A percentile compares a stretch with the other conserved stretches of the same genome.
These are phyloP conservation scores for Penicillium antarcticum DNA, from an alignment of 495 filamentous ascomycete genomes.

Conservation along the genomic window DNA sequence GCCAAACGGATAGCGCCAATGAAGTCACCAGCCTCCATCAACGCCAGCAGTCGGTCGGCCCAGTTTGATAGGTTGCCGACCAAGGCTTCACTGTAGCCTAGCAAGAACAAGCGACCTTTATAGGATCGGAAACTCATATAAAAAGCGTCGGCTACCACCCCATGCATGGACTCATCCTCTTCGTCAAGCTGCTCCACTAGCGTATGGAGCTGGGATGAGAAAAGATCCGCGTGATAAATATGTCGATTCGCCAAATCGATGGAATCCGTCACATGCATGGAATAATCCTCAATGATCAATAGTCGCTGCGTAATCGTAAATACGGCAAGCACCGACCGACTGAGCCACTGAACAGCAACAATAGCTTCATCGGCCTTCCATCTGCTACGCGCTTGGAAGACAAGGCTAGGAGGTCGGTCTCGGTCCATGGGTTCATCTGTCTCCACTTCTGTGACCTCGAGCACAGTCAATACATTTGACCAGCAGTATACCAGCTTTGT, in stretches of 20 bases:
- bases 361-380: constrained; percentile 96
- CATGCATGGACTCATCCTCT: constrained; percentile 85
- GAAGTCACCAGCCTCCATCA: constrained; percentile 94
- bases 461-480: constrained; percentile 90
- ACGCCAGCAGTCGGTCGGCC: constrained; percentile 92
- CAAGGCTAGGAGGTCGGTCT: constrained; percentile 68
- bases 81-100: constrained; percentile 86
- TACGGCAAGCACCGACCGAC: constrained; percentile 85
- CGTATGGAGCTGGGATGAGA: constrained; percentile 75
- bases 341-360: constrained; percentile 95
- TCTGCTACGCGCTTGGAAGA: constrained; percentile 78
- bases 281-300: constrained; percentile 85
- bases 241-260: constrained; percentile 90
- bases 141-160: constrained; percentile 94
- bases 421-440: constrained; percentile 58
- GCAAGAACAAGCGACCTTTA: constrained; percentile 87
- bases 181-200: constrained; percentile 88
- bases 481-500: constrained; percentile 94
- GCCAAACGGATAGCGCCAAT: constrained; percentile 87
- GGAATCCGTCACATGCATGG: constrained; percentile 86
- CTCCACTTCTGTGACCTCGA: constrained; percentile 77
- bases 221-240: constrained; percentile 86
- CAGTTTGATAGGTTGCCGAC: constrained; percentile 93
- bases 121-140: constrained; percentile 96
- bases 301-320: constrained; percentile 91